Percentiles rank a stretch among this genome's conserved stretches.
Conservation (phyloP, 768 basidiomycete genomes). For the Clavaria fumosa region DNA sequence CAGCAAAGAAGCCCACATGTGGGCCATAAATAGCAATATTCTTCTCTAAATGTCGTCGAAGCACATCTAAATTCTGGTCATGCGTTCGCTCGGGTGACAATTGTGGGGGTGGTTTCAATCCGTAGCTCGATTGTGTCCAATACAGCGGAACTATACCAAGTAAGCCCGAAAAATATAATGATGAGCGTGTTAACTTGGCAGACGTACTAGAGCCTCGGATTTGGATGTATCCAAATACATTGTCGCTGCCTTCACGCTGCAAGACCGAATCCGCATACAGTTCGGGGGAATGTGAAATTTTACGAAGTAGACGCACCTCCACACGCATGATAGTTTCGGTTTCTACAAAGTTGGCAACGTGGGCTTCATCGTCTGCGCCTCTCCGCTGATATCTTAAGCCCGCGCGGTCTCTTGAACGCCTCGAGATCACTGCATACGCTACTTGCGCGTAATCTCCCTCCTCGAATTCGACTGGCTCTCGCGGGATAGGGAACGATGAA, state of each 20-base stretch:
- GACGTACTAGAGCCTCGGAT: conserved; percentile 76
- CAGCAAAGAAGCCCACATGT: conserved; percentile 36
- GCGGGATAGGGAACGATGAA: conserved; percentile 47
- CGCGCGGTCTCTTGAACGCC: conserved; percentile 78
- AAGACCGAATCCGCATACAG: conserved; percentile 1
- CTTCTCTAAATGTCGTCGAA: conserved; percentile 60
- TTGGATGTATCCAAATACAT: conserved; percentile 82
- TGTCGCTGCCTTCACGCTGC: conserved; percentile 59
- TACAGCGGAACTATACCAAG: conserved; percentile 64
- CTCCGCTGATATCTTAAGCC: conserved; percentile 90
- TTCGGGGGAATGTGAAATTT: background rate
- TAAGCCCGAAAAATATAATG: background rate
- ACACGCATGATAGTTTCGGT: conserved; percentile 81
- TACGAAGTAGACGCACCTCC: conserved; percentile 32
- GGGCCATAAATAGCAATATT: conserved; percentile 59
- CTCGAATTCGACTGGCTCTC: conserved; percentile 27
- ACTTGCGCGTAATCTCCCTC: conserved; percentile 35
- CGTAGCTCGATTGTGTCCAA: conserved; percentile 83
- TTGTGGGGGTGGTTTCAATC: conserved; percentile 76
- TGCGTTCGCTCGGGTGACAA: conserved; percentile 60
- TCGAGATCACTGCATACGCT: conserved; percentile 71
- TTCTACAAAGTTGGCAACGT: conserved; percentile 94
- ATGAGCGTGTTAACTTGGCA: background rate
- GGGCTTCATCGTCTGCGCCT: conserved; percentile 84
- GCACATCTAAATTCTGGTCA: conserved; percentile 50